Base-by-base conservation (phyloP, 2,329 filamentous ascomycete species). In the Sordariomycetes sp. region DNA sequence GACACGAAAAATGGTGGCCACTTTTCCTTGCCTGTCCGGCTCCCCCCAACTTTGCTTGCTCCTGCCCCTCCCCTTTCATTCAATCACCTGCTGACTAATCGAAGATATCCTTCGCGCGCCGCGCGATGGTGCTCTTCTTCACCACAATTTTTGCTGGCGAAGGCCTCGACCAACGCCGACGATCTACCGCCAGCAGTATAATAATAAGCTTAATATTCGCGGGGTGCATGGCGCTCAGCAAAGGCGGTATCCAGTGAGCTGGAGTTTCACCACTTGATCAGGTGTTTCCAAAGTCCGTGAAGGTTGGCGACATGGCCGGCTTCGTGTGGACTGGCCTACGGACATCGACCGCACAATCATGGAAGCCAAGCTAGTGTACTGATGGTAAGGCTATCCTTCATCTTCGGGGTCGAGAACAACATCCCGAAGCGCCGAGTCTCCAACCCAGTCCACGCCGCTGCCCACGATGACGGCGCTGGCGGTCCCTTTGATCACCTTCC, bases 361-460 rank as follows among this genome's bases (percentile, higher is more conserved):
- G 39, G n/a, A 39, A 24, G 22, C 10, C 10, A 60, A 8, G 8
- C 3, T 3, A 32, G 28, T 4, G 28, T 32, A 32, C 28, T 32
- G 28, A 8, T 8, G 28, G 8, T 32, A 8, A 32, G 8, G 20
- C 36, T 58, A 66, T 57, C 70, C 67, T 54, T 76, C 74, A 60
- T 70, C 69, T 61, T 85, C 82, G 12, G 76, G 72, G 65, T 89
- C 89, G 60, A 95, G 74, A 28, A 95, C 89, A 60, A 92, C 75
- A 55, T 82, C 80, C 59, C 80, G 76, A 60, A 95, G 72, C 59
- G 75, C 76, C 55, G 83, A 77, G 68, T 95, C 84, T 48, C 79
- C 74, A 13, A 82, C 83, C 90, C 90, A 95, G 65, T 95, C 84
- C 57, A 94, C 76, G 53, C 90, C 90, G 68, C 89, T 95, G 2